phyloP scores from a whole-genome alignment of 2,329 filamentous ascomycete genomes.

The Sordariomycetes sp. region DNA sequence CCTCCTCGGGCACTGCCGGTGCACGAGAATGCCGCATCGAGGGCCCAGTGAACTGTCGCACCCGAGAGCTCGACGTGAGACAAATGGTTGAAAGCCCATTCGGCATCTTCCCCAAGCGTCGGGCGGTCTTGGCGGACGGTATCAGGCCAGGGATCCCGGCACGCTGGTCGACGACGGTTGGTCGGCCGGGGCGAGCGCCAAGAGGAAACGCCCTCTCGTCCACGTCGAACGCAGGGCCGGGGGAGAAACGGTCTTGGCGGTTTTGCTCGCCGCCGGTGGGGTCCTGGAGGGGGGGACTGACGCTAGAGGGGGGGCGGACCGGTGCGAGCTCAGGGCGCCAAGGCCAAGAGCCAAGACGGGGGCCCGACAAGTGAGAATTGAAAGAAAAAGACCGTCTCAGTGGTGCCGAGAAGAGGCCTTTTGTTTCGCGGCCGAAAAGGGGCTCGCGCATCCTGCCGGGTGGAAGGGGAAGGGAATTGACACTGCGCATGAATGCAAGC shows the following conservation, averaged over 20 bases:
- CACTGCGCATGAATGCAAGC: not conserved
- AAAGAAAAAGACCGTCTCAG: not conserved
- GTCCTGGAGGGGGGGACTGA: not conserved
- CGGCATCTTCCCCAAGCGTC: not conserved
- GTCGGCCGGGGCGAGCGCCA: slow-evolving; percentile 1
- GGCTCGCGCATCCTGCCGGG: not conserved
- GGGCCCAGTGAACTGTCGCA: not conserved
- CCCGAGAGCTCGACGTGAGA: not conserved
- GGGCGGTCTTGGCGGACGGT: not conserved
- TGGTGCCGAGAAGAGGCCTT: not conserved
- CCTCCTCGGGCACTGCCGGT: no score
- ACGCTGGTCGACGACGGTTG: slow-evolving; percentile 1
- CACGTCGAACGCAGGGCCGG: not conserved
- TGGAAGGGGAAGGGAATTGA: not conserved
- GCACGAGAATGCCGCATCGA: not conserved
- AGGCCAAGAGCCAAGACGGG: not conserved
- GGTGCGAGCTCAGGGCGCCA: not conserved
- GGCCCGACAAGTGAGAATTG: not conserved
- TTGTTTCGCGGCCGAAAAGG: not conserved
- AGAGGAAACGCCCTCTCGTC: not conserved
- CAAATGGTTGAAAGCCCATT: not conserved
- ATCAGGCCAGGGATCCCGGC: not conserved
- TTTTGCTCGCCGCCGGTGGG: not conserved
- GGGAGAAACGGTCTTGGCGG: not conserved
- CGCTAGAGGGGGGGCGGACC: not conserved